A percentile compares a stretch with the other conserved stretches of the same genome.
phyloP scores from a whole-genome alignment of 2,329 filamentous ascomycete genomes.

The Monosporascus sp. region DNA sequence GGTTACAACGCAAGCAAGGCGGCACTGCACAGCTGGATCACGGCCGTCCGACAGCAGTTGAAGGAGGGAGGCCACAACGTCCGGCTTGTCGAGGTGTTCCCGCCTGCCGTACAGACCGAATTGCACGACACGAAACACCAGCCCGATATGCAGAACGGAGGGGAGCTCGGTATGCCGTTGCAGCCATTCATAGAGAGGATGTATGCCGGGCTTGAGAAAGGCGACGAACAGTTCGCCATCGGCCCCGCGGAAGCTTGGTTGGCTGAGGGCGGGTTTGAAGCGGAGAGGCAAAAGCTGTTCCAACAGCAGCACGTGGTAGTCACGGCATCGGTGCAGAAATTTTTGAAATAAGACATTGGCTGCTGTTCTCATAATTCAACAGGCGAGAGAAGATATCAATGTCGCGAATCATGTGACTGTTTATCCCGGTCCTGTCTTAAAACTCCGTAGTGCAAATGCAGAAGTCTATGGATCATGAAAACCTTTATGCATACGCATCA shows the following conservation, averaged over 20 bases:
- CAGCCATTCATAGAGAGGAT: constrained; percentile 35
- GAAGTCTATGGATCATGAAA: not conserved
- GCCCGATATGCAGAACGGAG: constrained; percentile 35
- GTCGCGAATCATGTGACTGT: no score
- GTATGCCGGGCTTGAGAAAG: constrained; percentile 30
- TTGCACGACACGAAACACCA: constrained; percentile 34
- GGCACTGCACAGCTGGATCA: constrained; percentile 39
- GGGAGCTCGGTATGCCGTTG: constrained; percentile 43
- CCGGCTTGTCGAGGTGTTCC: constrained; percentile 38
- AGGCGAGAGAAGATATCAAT: no score
- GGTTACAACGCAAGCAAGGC: constrained; percentile 46
- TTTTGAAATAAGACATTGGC: constrained; percentile 9
- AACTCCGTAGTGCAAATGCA: not conserved
- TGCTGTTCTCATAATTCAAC: not conserved
- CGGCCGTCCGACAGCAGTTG: constrained; percentile 40
- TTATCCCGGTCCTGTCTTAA: no score
- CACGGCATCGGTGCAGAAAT: constrained; percentile 12
- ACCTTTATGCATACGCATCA: constrained; percentile 1
- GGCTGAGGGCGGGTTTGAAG: constrained; percentile 19
- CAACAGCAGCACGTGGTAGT: constrained; percentile 13
- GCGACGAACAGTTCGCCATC: constrained; percentile 34
- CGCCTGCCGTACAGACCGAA: constrained; percentile 36
- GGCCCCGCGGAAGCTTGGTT: constrained; percentile 20
- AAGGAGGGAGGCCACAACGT: constrained; percentile 20
- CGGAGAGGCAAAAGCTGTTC: constrained; percentile 20